Conservation (phyloP, 495 filamentous ascomycete species). For the Hypoxylon trugodes region DNA sequence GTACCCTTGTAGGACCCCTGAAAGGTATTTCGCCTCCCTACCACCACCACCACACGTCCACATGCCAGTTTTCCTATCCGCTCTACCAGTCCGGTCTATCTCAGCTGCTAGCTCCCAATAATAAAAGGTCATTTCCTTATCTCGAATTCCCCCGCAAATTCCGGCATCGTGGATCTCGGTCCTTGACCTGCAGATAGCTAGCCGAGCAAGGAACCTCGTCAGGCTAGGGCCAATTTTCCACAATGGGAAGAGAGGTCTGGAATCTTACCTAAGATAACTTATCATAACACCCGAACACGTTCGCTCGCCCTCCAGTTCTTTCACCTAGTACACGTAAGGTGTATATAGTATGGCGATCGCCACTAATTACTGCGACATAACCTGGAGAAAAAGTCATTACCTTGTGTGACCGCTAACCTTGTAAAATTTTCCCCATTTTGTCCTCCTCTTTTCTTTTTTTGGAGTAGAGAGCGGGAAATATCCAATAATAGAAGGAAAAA, state of each 20-base stretch:
- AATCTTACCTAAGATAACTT: conserved; percentile 13
- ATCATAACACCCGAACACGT: conserved; percentile 8
- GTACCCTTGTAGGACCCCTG: conserved; percentile 3
- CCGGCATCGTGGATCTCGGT: conserved; percentile 24
- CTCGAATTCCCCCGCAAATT: conserved; percentile 29
- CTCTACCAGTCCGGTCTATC: too few relatives aligned
- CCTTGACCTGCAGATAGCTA: conserved; percentile 18
- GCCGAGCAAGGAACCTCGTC: background rate
- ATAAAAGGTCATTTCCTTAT: conserved; percentile 14
- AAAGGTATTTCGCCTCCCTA: conserved; percentile 9
- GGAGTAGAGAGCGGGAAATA: conserved; percentile 17
- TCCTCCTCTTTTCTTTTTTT: background rate
- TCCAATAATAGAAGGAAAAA: too few relatives aligned
- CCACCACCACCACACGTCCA: too few relatives aligned
- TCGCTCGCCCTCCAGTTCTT: background rate
- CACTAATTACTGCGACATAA: conserved; percentile 9
- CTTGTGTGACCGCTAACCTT: conserved; percentile 18
- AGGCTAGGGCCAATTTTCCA: background rate
- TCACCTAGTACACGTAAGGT: background rate
- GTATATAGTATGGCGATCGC: conserved; percentile 19
- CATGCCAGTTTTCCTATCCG: too few relatives aligned
- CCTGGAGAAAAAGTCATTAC: background rate
- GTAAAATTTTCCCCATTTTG: background rate
- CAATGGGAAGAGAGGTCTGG: background rate
- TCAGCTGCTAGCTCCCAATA: background rate